phyloP scores from a whole-genome alignment of 352 stramenopile genomes.

The Phytophthora podocarpi region DNA sequence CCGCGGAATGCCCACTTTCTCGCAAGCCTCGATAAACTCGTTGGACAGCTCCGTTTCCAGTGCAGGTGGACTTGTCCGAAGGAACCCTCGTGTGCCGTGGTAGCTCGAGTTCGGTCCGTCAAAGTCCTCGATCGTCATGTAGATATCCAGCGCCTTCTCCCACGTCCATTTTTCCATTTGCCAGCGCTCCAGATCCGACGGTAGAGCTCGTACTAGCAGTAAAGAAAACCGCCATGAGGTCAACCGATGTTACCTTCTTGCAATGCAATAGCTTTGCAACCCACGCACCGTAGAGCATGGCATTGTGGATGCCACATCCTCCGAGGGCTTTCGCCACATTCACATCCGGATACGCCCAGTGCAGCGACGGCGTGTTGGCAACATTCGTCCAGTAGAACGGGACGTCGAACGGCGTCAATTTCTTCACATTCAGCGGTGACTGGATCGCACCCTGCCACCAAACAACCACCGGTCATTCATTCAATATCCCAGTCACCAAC shows the following conservation, averaged over 20 bases:
- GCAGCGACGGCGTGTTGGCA: conserved; percentile 61
- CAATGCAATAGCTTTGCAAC: background rate
- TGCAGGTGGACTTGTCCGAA: conserved; percentile 59
- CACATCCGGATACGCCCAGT: conserved; percentile 83
- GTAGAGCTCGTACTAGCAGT: conserved; percentile 62
- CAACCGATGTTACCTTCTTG: background rate
- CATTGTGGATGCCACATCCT: conserved; percentile 91
- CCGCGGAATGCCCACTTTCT: conserved; percentile 56
- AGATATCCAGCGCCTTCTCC: conserved; percentile 70
- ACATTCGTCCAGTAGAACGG: conserved; percentile 88
- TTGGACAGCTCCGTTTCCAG: conserved; percentile 41
- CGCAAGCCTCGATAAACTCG: conserved; percentile 59
- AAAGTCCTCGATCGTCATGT: conserved; percentile 80
- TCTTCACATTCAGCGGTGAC: conserved; percentile 41
- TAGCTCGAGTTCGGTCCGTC: conserved; percentile 57
- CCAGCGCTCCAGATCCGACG: conserved; percentile 79
- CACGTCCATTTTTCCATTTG: conserved; percentile 77
- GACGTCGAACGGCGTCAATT: conserved; percentile 81
- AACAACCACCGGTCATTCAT: no score
- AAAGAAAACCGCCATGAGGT: background rate
- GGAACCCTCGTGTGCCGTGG: conserved; percentile 56
- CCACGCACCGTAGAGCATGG: conserved; percentile 87
- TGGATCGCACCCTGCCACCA: conserved; percentile 39
- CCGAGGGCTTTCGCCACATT: conserved; percentile 87
- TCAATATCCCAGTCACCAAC: no score